phyloP scores from a whole-genome alignment of 2,329 filamentous ascomycete species.

The Aureobasidium mangrovei region DNA sequence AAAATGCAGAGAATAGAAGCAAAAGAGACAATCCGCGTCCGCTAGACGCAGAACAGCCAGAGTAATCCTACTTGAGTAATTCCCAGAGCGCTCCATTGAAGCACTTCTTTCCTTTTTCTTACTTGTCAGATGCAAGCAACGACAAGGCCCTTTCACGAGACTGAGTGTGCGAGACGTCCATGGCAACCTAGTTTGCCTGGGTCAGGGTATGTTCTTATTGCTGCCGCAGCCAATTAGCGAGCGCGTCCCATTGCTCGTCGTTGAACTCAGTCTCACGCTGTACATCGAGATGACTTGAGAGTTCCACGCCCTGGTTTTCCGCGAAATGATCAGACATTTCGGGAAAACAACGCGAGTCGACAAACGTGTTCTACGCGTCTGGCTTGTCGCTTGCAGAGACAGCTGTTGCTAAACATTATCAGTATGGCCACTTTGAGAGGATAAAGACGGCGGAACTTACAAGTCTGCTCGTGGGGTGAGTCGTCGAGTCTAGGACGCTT shows the following conservation, averaged over 20 bases:
- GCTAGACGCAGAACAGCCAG: too few relatives aligned
- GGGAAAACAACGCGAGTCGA: neutral
- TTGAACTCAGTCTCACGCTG: neutral
- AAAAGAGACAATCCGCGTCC: too few relatives aligned
- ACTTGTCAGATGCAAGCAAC: too few relatives aligned
- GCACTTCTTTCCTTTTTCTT: too few relatives aligned
- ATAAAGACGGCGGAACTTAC: neutral
- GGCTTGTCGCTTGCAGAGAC: neutral
- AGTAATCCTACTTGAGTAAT: too few relatives aligned
- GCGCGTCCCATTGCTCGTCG: neutral
- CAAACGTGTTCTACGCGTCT: neutral
- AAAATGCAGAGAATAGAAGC: too few relatives aligned
- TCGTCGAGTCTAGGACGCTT: constrained; percentile 4
- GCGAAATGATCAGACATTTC: neutral
- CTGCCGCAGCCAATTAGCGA: neutral
- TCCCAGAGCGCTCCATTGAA: too few relatives aligned
- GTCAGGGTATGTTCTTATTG: neutral
- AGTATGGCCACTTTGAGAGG: neutral
- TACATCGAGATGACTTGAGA: neutral
- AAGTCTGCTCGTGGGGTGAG: neutral
- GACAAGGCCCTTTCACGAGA: too few relatives aligned
- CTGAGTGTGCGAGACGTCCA: too few relatives aligned
- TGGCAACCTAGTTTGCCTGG: too few relatives aligned
- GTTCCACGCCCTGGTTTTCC: neutral
- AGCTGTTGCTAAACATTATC: neutral